Base-by-base conservation (phyloP, 257 asterid species). In the Nemophila menziesii region DNA sequence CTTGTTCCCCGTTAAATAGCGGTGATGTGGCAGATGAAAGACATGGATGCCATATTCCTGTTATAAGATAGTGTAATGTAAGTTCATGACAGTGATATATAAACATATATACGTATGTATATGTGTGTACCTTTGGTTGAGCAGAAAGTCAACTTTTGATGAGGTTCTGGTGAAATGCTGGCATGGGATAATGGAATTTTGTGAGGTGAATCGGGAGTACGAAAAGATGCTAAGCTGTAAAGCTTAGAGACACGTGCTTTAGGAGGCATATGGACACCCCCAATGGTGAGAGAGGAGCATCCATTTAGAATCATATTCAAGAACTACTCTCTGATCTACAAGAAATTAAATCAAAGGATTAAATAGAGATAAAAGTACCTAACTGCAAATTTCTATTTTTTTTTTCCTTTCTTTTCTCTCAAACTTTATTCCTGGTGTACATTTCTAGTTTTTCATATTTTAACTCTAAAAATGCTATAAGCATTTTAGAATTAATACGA, bases 1-100 rank as follows among this genome's bases (percentile, higher is more conserved):
- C 82, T 15, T 55, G 69, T 53, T 70, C 80, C 33, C 85, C 83
- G 29, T 57, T 44, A 22, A 77, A 52, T 58, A 66, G 69, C 10
- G 70, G 66, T 18, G 85, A 54, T 45, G 93, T 64, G 29, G 84
- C 65, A 41, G 74, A 65, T 20, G 90, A 79, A 33, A 79, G 75
- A 48, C 39, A 60, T 33, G 18, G 50, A 27, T 17, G 57, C 47
- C 14, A 61, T 43, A 57, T 11, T 20, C 74, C 89, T 75, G 82
- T 17, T 7, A 21, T 20, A 24, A 39, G 27, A 20, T 13, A 16
- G 4, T 14, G 11, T n/a, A 56, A n/a, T 4, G 20, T 10, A 23
- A 15, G 22, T 14, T 16, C 5, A 33, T 41, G 16, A 23, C 16
- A 38, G 41, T 13, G 44, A 6, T 20, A 27, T 14, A 0, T 16